phyloP scores from a whole-genome alignment of 495 filamentous ascomycete species.

The Trichoderma virens region DNA sequence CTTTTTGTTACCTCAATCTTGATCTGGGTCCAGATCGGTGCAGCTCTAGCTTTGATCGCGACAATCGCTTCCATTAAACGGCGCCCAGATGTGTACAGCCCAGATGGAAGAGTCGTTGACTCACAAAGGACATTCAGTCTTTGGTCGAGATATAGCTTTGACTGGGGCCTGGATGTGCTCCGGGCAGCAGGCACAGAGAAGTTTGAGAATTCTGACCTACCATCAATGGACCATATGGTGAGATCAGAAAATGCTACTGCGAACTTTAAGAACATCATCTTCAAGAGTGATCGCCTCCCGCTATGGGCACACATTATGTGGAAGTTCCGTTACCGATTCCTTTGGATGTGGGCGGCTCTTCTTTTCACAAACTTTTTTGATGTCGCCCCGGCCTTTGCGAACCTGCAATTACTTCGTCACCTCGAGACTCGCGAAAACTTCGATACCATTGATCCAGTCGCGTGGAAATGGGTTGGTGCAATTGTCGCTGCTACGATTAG shows the following conservation, averaged over 20 bases:
- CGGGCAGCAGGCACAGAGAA: background rate
- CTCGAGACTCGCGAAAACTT: background rate
- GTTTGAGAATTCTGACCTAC: background rate
- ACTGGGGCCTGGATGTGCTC: background rate
- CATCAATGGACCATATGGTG: background rate
- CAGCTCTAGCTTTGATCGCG: background rate
- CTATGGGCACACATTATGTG: conserved; percentile 1
- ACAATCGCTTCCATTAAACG: background rate
- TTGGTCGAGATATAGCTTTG: background rate
- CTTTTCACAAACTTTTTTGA: conserved; percentile 4
- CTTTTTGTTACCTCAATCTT: background rate
- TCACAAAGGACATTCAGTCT: background rate
- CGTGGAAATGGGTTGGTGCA: background rate
- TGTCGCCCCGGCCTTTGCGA: background rate
- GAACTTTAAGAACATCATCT: background rate
- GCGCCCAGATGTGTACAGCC: background rate
- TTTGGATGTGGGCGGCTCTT: background rate
- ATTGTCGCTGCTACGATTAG: background rate
- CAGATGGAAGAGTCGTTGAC: background rate
- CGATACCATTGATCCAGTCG: background rate
- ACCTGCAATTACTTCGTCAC: background rate
- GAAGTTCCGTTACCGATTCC: background rate
- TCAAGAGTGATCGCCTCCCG: background rate
- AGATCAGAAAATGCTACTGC: background rate
- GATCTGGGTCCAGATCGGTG: background rate